phyloP scores from a whole-genome alignment of 2,329 filamentous ascomycete genomes.

The Aspergillus sp. region DNA sequence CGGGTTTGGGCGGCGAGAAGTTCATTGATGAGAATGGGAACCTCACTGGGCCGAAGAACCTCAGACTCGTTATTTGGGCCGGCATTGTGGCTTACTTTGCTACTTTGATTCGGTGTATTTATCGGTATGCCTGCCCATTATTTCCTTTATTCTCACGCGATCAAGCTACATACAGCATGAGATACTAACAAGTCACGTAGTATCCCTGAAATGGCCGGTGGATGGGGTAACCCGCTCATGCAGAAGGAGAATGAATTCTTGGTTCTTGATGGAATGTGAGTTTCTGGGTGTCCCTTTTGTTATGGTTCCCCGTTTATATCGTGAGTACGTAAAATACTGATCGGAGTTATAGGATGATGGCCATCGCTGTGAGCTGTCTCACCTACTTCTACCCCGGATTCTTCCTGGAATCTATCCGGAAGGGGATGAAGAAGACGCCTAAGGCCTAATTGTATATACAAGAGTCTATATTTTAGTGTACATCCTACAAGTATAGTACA shows the following conservation, averaged over 20 bases:
- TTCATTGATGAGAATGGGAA: conserved; percentile 6
- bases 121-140: conserved; percentile 36
- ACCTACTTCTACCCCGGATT: conserved; percentile 50
- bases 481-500: neutral
- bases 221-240: conserved; percentile 52
- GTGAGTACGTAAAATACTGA: neutral
- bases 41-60: conserved; percentile 15
- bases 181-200: too few species aligned
- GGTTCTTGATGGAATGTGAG: conserved; percentile 52
- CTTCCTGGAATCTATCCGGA: conserved; percentile 43
- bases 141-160: too few species aligned
- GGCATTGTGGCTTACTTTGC: conserved; percentile 42
- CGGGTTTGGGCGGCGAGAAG: conserved; percentile 31
- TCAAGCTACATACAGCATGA: too few species aligned
- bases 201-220: conserved; percentile 54
- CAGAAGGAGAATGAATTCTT: conserved; percentile 51
- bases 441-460: conserved; percentile 12
- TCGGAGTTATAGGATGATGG: conserved; percentile 45
- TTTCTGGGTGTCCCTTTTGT: conserved; percentile 15
- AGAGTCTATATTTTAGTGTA: neutral
- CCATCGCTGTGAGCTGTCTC: conserved; percentile 43
- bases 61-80: conserved; percentile 31
- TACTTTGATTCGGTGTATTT: conserved; percentile 47
- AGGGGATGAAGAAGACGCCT: conserved; percentile 23
- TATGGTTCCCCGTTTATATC: neutral